phyloP scores from a whole-genome alignment of 2,329 filamentous ascomycete species.

The Volutella citrinella region DNA sequence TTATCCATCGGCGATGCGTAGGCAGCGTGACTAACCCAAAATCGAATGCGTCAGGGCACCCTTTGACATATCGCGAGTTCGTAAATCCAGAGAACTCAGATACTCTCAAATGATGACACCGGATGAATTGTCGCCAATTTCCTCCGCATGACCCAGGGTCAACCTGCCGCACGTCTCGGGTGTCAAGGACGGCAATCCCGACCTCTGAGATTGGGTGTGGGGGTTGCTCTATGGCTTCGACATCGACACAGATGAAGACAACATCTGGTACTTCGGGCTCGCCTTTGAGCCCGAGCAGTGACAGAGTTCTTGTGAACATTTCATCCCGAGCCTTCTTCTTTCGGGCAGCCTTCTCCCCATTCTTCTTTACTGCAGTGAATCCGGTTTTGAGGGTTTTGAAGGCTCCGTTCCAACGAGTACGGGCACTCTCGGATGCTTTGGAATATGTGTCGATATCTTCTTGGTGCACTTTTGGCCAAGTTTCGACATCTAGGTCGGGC shows the following conservation, averaged over 20 bases:
- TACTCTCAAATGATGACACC: constrained; percentile 73
- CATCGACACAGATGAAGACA: constrained; percentile 75
- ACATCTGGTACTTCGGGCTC: constrained; percentile 13
- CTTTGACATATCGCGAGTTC: constrained; percentile 67
- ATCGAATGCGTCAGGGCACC: constrained; percentile 70
- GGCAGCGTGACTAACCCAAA: constrained; percentile 68
- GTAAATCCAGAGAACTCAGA: constrained; percentile 62
- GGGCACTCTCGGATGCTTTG: constrained; percentile 16
- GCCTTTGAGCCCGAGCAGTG: constrained; percentile 62
- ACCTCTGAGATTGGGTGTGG: constrained; percentile 75
- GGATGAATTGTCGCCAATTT: constrained; percentile 67
- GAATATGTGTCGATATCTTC: constrained; percentile 32
- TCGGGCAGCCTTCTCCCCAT: constrained; percentile 40
- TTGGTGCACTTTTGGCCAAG: constrained; percentile 33
- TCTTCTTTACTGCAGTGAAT: constrained; percentile 32
- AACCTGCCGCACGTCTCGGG: constrained; percentile 47
- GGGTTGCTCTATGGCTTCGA: constrained; percentile 74
- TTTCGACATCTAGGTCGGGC: constrained; percentile 29
- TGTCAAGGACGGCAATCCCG: constrained; percentile 80
- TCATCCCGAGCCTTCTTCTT: constrained; percentile 49
- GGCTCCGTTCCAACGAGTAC: constrained; percentile 16
- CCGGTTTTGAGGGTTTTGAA: constrained; percentile 21
- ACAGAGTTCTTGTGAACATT: constrained; percentile 62
- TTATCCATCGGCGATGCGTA: too few relatives aligned
- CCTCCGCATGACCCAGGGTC: constrained; percentile 59